phyloP scores from a whole-genome alignment of 768 basidiomycete genomes.

The Nidularia pulvinata region DNA sequence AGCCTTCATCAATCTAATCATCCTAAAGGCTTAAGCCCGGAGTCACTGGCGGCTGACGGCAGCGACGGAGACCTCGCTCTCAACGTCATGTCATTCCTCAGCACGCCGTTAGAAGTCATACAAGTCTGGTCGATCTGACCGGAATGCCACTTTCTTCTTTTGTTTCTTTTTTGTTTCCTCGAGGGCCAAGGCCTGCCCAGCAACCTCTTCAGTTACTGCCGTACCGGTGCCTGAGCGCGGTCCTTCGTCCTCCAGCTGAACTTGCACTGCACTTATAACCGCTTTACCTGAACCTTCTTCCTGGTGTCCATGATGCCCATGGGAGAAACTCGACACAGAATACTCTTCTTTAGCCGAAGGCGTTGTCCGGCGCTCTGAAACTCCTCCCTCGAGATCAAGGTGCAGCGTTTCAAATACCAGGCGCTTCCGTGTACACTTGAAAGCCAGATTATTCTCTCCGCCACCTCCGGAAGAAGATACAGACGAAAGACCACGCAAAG shows the following conservation, averaged over 20 bases:
- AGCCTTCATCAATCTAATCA: too few relatives aligned
- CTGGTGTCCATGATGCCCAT: too few relatives aligned
- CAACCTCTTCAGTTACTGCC: slow-evolving; percentile 6
- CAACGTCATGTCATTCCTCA: too few relatives aligned
- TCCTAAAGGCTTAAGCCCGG: too few relatives aligned
- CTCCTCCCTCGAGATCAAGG: slow-evolving; percentile 84
- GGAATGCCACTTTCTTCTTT: slow-evolving; percentile 72
- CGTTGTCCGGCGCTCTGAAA: slow-evolving; percentile 71
- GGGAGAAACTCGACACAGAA: slow-evolving; percentile 2
- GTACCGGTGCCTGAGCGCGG: slow-evolving; percentile 2
- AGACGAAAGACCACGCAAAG: slow-evolving; percentile 76
- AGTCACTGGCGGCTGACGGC: too few relatives aligned
- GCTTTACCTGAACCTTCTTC: neutral
- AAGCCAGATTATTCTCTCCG: slow-evolving; percentile 97
- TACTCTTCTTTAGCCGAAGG: slow-evolving; percentile 31
- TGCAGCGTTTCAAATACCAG: slow-evolving; percentile 92
- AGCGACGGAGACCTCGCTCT: too few relatives aligned
- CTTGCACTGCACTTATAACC: neutral
- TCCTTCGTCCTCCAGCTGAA: neutral
- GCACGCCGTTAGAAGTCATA: slow-evolving; percentile 70
- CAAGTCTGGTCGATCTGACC: slow-evolving; percentile 64
- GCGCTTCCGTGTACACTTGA: slow-evolving; percentile 88
- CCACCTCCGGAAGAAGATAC: slow-evolving; percentile 55
- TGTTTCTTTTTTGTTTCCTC: slow-evolving; percentile 32
- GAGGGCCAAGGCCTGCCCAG: slow-evolving; percentile 7